These are phyloP conservation scores for Babesia gibsoni DNA, from an alignment of 169 alveolate genomes.

Conservation along the genomic window DNA sequence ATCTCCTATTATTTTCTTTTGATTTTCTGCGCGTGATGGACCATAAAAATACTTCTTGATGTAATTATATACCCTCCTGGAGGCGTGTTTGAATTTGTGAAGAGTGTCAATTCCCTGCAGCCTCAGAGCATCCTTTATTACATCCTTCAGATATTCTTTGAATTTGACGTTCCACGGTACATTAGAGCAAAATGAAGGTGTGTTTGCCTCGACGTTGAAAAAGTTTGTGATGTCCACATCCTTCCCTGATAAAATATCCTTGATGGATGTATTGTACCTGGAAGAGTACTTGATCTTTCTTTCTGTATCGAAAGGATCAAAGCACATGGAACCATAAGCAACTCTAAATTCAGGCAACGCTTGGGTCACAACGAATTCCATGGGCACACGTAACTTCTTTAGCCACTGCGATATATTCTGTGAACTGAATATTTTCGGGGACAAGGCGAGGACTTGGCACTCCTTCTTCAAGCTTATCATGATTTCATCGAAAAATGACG, in stretches of 20 bases:
- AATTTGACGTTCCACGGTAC: slow-evolving; percentile 3
- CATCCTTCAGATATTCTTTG: background rate
- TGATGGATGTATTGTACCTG: background rate
- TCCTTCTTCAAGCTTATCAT: background rate
- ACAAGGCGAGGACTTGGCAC: slow-evolving; percentile 19
- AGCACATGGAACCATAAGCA: background rate
- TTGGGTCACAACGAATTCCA: background rate
- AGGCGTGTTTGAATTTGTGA: slow-evolving; percentile 12
- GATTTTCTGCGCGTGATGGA: too few species aligned
- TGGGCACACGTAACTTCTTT: background rate
- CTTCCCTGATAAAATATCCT: background rate
- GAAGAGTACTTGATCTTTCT: background rate
- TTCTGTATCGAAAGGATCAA: slow-evolving; percentile 1
- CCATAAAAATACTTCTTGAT: slow-evolving; percentile 6
- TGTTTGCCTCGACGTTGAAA: slow-evolving; percentile 12
- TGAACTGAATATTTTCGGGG: background rate
- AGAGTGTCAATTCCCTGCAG: slow-evolving; percentile 26
- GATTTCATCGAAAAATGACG: background rate
- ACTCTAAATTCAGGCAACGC: slow-evolving; percentile 13
- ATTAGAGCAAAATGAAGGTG: background rate
- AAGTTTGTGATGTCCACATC: background rate
- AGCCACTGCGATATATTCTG: slow-evolving; percentile 26
- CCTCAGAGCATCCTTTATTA: slow-evolving; percentile 33
- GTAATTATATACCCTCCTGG: background rate
- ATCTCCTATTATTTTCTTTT: background rate